phyloP scores from a whole-genome alignment of 768 basidiomycete genomes.

The Galerina marginata region DNA sequence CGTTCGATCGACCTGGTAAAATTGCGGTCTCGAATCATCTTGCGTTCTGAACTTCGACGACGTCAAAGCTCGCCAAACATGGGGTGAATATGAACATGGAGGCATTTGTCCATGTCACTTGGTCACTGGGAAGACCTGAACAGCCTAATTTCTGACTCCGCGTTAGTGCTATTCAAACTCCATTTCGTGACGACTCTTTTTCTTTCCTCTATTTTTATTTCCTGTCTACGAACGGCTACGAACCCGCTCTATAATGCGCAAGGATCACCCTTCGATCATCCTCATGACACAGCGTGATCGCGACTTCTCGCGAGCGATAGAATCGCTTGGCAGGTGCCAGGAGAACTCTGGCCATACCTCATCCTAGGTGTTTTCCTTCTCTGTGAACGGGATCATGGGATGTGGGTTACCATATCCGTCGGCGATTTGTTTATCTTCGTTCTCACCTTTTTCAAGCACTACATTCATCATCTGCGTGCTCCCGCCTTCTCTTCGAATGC shows the following conservation, averaged over 20 bases:
- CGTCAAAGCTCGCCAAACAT: too few relatives aligned
- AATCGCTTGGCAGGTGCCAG: slow-evolving; percentile 12
- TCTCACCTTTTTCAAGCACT: slow-evolving; percentile 11
- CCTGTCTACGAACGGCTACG: too few relatives aligned
- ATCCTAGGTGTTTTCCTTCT: slow-evolving; percentile 7
- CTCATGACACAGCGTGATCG: slow-evolving; percentile 7
- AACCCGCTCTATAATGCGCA: background rate
- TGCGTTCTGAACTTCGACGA: too few relatives aligned
- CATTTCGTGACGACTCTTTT: background rate
- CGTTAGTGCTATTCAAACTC: background rate
- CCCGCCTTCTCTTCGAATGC: slow-evolving; percentile 4
- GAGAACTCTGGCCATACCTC: slow-evolving; percentile 6
- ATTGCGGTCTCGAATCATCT: too few relatives aligned
- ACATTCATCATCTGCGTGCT: background rate
- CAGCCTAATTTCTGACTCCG: background rate
- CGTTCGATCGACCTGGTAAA: too few relatives aligned
- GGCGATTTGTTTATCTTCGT: background rate
- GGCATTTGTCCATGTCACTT: too few relatives aligned
- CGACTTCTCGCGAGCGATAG: slow-evolving; percentile 9
- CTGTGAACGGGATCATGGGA: slow-evolving; percentile 2
- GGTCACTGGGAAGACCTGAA: background rate
- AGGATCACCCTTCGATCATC: background rate
- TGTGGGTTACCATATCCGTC: background rate
- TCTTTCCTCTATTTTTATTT: too few relatives aligned
- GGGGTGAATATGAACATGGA: too few relatives aligned